Conservation (phyloP, 805 yeast species). For the Hanseniaspora mollemarum region DNA sequence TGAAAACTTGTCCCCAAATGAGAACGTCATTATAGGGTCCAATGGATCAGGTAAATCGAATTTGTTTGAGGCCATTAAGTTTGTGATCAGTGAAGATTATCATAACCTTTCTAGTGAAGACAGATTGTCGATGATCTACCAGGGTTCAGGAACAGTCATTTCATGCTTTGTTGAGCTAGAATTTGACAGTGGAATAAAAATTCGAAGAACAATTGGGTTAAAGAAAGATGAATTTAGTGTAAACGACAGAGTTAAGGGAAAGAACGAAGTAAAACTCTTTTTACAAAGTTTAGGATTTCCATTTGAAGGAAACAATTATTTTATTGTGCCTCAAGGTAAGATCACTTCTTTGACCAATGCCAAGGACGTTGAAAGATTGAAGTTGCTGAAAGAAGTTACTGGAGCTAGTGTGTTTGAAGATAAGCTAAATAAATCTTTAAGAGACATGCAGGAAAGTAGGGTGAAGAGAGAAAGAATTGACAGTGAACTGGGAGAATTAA, state of each 20-base stretch:
- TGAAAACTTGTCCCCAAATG: constrained; percentile 64
- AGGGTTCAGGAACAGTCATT: constrained; percentile 81
- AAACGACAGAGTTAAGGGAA: constrained; percentile 66
- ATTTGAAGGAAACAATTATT: constrained; percentile 54
- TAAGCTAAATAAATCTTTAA: constrained; percentile 63
- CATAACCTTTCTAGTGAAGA: constrained; percentile 76
- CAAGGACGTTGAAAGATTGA: constrained; percentile 69
- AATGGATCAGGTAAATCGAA: constrained; percentile 97
- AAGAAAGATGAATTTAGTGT: constrained; percentile 84
- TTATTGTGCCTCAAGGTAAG: constrained; percentile 93
- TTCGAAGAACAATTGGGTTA: constrained; percentile 84
- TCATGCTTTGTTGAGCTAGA: constrained; percentile 86
- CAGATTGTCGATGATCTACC: constrained; percentile 76
- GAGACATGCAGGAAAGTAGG: constrained; percentile 66
- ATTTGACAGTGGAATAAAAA: constrained; percentile 63
- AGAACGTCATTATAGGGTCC: constrained; percentile 80
- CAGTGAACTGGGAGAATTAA: constrained; percentile 58
- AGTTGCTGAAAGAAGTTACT: constrained; percentile 77
- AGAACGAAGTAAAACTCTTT: constrained; percentile 67
- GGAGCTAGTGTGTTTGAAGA: constrained; percentile 88
- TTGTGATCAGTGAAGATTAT: constrained; percentile 82
- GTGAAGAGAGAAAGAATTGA: constrained; percentile 60
- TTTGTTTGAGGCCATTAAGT: constrained; percentile 87
- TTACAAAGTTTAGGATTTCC: constrained; percentile 90
- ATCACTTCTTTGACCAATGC: constrained; percentile 83